These are phyloP conservation scores for Lagenidium sp. DNA, from an alignment of 352 stramenopile genomes.

Conservation along the genomic window DNA sequence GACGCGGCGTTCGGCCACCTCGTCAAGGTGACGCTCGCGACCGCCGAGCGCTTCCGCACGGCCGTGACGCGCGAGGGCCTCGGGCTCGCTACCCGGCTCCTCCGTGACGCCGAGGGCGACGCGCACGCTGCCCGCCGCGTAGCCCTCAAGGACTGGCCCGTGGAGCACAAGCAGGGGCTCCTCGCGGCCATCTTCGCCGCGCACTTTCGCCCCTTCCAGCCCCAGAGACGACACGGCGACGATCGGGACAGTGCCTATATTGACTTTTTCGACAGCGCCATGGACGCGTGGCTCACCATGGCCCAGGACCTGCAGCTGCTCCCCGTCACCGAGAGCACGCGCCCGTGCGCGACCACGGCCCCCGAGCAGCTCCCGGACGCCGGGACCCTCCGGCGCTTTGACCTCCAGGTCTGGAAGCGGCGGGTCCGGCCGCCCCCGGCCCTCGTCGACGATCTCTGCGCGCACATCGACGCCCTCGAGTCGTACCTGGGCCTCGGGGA, in stretches of 20 bases:
- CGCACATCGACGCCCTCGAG: slow-evolving; percentile 54
- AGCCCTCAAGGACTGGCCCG: slow-evolving; percentile 23
- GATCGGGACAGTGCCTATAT: slow-evolving; percentile 23
- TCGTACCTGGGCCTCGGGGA: slow-evolving; percentile 38
- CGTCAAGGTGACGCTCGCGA: slow-evolving; percentile 39
- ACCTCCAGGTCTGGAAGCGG: slow-evolving; percentile 59
- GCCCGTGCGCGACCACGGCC: neutral
- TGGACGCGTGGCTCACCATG: slow-evolving; percentile 52
- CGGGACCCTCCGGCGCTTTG: slow-evolving; percentile 35
- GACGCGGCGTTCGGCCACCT: slow-evolving; percentile 54
- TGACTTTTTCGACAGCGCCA: slow-evolving; percentile 55
- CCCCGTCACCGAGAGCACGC: neutral
- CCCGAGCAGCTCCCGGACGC: slow-evolving; percentile 7
- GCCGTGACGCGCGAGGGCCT: slow-evolving; percentile 32
- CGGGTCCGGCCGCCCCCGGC: slow-evolving; percentile 33
- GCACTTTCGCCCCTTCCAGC: slow-evolving; percentile 32
- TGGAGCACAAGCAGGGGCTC: slow-evolving; percentile 31
- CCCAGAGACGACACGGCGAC: slow-evolving; percentile 8
- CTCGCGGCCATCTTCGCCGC: slow-evolving; percentile 34
- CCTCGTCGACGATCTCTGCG: slow-evolving; percentile 53
- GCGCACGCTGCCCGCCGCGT: slow-evolving; percentile 19
- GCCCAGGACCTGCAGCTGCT: slow-evolving; percentile 37
- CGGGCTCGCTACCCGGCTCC: slow-evolving; percentile 24
- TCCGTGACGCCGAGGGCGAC: slow-evolving; percentile 23
- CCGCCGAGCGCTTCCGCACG: slow-evolving; percentile 36